These are phyloP conservation scores for Alternaria alternata DNA, from an alignment of 2,329 filamentous ascomycete species.

Conservation along the genomic window DNA sequence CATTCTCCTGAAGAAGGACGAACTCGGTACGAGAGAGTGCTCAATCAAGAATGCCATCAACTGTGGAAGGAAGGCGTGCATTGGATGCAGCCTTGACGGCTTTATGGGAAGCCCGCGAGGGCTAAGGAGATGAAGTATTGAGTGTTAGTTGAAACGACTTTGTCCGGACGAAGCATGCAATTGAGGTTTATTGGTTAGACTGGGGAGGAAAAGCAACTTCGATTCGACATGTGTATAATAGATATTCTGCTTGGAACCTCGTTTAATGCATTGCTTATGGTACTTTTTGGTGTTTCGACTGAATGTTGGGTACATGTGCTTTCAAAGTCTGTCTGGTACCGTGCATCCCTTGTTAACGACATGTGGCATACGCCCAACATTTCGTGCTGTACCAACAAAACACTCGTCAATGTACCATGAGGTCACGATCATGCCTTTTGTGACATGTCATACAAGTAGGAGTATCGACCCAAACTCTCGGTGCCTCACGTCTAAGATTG, in stretches of 20 bases:
- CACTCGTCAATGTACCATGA: too few species aligned
- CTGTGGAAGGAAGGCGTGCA: background rate
- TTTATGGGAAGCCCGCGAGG: background rate
- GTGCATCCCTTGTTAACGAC: too few species aligned
- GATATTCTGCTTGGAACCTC: slow-evolving; percentile 1
- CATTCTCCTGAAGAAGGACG: background rate
- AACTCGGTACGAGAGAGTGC: background rate
- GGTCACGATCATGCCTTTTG: too few species aligned
- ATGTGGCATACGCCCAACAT: too few species aligned
- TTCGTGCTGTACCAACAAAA: too few species aligned
- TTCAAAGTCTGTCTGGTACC: too few species aligned
- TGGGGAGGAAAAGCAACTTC: slow-evolving; percentile 7
- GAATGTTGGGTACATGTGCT: too few species aligned
- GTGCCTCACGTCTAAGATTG: too few species aligned
- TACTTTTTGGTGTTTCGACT: background rate
- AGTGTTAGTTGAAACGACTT: background rate
- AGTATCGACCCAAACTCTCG: too few species aligned
- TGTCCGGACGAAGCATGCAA: background rate
- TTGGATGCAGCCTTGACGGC: background rate
- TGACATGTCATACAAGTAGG: too few species aligned
- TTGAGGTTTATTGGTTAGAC: background rate
- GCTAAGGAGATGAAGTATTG: background rate
- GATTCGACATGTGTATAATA: slow-evolving; percentile 18
- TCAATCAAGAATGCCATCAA: background rate
- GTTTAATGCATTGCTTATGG: slow-evolving; percentile 6